Evolutionary conservation across 345 rosid genomes (phyloP).

Genomic region (Angophora floribunda): DNA sequence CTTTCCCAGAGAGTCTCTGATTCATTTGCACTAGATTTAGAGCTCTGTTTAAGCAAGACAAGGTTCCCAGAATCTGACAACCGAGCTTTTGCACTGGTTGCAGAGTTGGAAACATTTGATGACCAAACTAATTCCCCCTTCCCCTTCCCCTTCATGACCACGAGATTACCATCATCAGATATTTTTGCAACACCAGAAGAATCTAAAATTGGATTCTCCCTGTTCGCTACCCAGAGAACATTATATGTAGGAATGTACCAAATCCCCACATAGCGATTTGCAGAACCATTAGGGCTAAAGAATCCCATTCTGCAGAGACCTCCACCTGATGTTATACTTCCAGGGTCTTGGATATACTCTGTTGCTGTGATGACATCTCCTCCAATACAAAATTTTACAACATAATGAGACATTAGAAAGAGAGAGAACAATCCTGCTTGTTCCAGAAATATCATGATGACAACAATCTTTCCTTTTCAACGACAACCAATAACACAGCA

Average conservation of each 20-base stretch:
- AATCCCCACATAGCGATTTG: slow-evolving; percentile 38
- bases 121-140: slow-evolving; percentile 36
- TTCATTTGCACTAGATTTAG: neutral
- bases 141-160: slow-evolving; percentile 3
- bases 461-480: neutral
- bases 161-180: slow-evolving; percentile 35
- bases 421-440: neutral
- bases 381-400: neutral
- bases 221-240: slow-evolving; percentile 50
- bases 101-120: slow-evolving; percentile 17
- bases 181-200: slow-evolving; percentile 33
- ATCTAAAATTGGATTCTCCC: slow-evolving; percentile 27
- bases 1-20: slow-evolving; percentile 43
- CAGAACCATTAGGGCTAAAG: slow-evolving; percentile 37
- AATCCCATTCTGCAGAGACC: slow-evolving; percentile 38
- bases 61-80: slow-evolving; percentile 49
- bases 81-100: slow-evolving; percentile 4
- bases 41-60: slow-evolving; percentile 10
- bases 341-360: slow-evolving; percentile 23
- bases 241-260: slow-evolving; percentile 29
- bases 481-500: neutral
- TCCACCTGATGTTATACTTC: slow-evolving; percentile 14
- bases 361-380: slow-evolving; percentile 22
- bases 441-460: neutral
- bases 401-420: neutral